phyloP scores from a whole-genome alignment of 2,329 filamentous ascomycete species.

The Trichoderma hamatum region DNA sequence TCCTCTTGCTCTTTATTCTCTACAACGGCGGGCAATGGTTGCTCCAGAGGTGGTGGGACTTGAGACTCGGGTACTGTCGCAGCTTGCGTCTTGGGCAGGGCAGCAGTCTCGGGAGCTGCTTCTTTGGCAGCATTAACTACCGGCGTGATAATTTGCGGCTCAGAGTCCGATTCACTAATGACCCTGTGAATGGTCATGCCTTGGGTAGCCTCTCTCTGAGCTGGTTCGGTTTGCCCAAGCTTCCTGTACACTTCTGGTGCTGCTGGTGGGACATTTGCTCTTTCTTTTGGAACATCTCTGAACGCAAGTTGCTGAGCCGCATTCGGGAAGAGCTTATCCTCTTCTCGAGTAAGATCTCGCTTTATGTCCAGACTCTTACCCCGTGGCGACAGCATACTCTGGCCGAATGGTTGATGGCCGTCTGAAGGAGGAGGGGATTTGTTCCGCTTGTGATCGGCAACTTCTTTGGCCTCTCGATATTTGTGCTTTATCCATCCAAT shows the following conservation, averaged over 20 bases:
- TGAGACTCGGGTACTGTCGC: neutral
- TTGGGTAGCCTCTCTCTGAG: conserved; percentile 11
- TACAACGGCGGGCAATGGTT: conserved; percentile 18
- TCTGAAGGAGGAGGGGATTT: conserved; percentile 56
- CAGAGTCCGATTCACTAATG: conserved; percentile 3
- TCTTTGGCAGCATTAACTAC: neutral
- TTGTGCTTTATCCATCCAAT: conserved; percentile 64
- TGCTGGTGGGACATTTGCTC: neutral
- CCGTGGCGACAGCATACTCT: conserved; percentile 42
- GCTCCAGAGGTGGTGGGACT: conserved; percentile 16
- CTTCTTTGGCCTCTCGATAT: conserved; percentile 63
- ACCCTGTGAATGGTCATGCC: conserved; percentile 20
- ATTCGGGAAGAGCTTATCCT: conserved; percentile 14
- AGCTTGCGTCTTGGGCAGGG: neutral
- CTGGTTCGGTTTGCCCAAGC: neutral
- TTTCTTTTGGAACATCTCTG: conserved; percentile 1
- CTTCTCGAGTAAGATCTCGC: conserved; percentile 38
- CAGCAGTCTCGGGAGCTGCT: neutral
- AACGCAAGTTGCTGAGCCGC: conserved; percentile 5
- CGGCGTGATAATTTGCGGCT: neutral
- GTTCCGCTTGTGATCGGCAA: conserved; percentile 56
- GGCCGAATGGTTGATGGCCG: conserved; percentile 33
- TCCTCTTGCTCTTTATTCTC: conserved; percentile 24
- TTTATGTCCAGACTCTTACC: conserved; percentile 55
- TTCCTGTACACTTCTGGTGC: conserved; percentile 6